Percentiles rank a stretch among this genome's conserved stretches.
Evolutionary conservation across 192 early-diverging fungal genomes (phyloP).

Genomic region (Mortierella antarctica): DNA sequence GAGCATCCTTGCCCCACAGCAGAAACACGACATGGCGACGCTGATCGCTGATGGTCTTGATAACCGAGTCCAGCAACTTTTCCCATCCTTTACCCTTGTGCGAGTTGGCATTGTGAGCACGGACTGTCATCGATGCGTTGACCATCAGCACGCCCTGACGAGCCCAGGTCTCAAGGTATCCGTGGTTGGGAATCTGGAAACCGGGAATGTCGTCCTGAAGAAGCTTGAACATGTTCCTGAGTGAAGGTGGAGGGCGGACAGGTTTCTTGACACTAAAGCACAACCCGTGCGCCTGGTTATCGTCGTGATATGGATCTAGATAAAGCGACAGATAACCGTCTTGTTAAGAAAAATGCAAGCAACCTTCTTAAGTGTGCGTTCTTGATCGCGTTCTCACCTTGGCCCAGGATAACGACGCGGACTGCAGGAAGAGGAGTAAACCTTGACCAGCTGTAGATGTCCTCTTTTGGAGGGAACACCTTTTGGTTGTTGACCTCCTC

Average conservation of each 20-base stretch:
- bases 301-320: slow-evolving; percentile 77
- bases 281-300: slow-evolving; percentile 87
- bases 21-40: slow-evolving; percentile 85
- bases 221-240: slow-evolving; percentile 92
- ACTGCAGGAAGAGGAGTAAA: slow-evolving; percentile 76
- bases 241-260: slow-evolving; percentile 84
- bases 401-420: slow-evolving; percentile 92
- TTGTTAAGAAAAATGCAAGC: background rate
- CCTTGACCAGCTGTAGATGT: slow-evolving; percentile 89
- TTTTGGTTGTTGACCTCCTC: slow-evolving; percentile 63
- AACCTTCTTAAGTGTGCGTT: background rate
- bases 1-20: slow-evolving; percentile 92
- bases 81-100: slow-evolving; percentile 90
- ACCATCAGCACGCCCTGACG: slow-evolving; percentile 90
- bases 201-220: slow-evolving; percentile 76
- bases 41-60: slow-evolving; percentile 75
- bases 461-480: slow-evolving; percentile 77
- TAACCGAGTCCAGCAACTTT: slow-evolving; percentile 80
- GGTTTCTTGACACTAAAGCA: slow-evolving; percentile 90
- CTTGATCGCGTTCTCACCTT: slow-evolving; percentile 65
- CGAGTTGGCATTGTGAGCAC: slow-evolving; percentile 78
- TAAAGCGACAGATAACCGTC: background rate
- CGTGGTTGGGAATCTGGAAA: slow-evolving; percentile 80
- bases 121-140: slow-evolving; percentile 91
- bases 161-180: slow-evolving; percentile 85